Percentiles rank a stretch among this genome's conserved stretches.
These are phyloP conservation scores for Populus deltoides DNA, from an alignment of 345 rosid genomes.

Conservation along the genomic window DNA sequence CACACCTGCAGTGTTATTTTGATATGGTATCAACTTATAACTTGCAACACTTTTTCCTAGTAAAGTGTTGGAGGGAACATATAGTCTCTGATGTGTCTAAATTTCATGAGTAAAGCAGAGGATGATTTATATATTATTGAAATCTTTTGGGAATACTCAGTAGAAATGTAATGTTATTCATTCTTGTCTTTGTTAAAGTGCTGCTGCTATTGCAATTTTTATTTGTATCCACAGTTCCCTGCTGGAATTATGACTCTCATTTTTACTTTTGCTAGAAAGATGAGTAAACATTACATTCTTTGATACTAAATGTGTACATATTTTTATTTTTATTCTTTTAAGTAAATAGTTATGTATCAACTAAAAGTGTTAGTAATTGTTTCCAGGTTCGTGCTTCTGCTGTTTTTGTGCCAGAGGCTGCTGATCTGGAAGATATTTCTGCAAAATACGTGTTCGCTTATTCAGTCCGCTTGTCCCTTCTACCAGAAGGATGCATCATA, in stretches of 20 bases:
- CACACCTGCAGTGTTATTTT: background rate
- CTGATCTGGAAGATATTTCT: conserved; percentile 31
- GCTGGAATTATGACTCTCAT: background rate
- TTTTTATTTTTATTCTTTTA: background rate
- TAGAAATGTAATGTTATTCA: background rate
- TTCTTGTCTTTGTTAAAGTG: background rate
- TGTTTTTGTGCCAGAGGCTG: conserved; percentile 65
- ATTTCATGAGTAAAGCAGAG: background rate
- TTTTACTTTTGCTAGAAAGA: background rate
- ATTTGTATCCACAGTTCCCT: background rate
- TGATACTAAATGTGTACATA: background rate
- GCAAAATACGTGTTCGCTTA: conserved; percentile 52
- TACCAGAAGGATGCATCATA: conserved; percentile 63
- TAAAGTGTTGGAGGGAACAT: background rate
- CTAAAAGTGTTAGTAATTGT: background rate
- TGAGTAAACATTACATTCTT: background rate
- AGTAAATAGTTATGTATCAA: background rate
- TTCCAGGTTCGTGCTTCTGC: conserved; percentile 76
- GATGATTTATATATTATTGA: background rate
- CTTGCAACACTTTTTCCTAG: background rate
- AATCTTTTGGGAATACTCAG: background rate
- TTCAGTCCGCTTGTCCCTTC: conserved; percentile 80
- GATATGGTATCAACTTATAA: background rate
- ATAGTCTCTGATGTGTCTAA: background rate
- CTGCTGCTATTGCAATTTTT: background rate